A percentile compares a stretch with the other conserved stretches of the same genome.
phyloP scores from a whole-genome alignment of 78 protist species.

The Bigelowiella natans region DNA sequence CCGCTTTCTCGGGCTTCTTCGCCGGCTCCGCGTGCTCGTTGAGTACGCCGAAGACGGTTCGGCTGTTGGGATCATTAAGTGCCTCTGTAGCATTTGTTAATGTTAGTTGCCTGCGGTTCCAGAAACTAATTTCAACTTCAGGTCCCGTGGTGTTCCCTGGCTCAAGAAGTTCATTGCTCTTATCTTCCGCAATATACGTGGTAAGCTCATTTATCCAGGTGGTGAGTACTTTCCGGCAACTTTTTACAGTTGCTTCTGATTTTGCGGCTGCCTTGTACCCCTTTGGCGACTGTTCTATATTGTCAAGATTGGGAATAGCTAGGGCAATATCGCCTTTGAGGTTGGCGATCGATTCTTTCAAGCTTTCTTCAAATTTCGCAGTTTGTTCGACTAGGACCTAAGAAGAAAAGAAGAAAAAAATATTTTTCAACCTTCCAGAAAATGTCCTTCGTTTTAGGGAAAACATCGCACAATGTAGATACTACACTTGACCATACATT shows the following conservation, averaged over 20 bases:
- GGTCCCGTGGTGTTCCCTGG: neutral
- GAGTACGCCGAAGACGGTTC: neutral
- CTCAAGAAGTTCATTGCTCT: neutral
- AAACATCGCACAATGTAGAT: too few species aligned
- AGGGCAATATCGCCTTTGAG: neutral
- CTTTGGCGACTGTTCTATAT: neutral
- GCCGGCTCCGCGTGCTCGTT: neutral
- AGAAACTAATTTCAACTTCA: neutral
- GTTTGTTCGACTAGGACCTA: too few species aligned
- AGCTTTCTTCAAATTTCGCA: neutral
- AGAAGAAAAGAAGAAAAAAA: too few species aligned
- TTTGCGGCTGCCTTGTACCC: neutral
- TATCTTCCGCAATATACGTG: neutral
- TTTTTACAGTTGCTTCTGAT: too few species aligned
- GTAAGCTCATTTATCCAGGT: too few species aligned
- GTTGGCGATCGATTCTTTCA: neutral
- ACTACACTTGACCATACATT: too few species aligned
- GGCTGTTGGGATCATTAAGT: neutral
- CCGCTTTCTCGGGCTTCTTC: neutral
- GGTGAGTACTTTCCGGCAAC: too few species aligned
- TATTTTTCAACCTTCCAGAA: too few species aligned
- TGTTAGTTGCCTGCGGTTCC: neutral
- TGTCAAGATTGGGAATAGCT: neutral
- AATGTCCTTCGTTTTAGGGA: too few species aligned
- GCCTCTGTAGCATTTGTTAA: neutral